Conservation (phyloP, 768 basidiomycete species). For the Termitomyces sp. region DNA sequence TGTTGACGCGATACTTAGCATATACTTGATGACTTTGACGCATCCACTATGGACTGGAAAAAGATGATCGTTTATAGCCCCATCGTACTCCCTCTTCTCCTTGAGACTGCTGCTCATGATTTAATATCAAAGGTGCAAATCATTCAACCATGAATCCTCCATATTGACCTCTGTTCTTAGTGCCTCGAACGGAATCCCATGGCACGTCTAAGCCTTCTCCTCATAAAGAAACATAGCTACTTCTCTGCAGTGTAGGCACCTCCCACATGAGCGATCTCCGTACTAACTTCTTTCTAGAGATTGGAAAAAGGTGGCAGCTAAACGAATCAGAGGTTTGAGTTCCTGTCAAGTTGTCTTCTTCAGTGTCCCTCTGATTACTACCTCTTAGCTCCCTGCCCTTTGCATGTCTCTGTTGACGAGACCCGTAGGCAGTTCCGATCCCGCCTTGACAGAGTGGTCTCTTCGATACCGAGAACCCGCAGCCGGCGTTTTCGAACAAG, state of each 20-base stretch:
- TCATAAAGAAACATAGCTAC: conserved; percentile 45
- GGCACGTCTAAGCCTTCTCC: conserved; percentile 36
- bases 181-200: conserved; percentile 56
- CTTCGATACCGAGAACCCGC: neutral
- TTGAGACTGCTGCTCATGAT: conserved; percentile 33
- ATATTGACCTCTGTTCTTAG: conserved; percentile 23
- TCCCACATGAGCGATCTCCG: conserved; percentile 3
- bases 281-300: conserved; percentile 25
- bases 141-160: neutral
- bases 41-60: conserved; percentile 24
- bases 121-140: conserved; percentile 42
- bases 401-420: neutral
- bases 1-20: conserved; percentile 2
- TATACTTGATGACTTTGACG: neutral
- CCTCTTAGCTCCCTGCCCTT: conserved; percentile 2
- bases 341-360: neutral
- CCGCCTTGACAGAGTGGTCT: neutral
- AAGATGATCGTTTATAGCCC: conserved; percentile 30
- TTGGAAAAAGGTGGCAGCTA: conserved; percentile 34
- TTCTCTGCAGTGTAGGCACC: conserved; percentile 44
- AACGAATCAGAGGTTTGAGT: conserved; percentile 24
- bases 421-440: neutral
- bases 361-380: neutral
- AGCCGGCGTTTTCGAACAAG: conserved; percentile 1
- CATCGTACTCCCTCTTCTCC: conserved; percentile 23